Base-by-base conservation (phyloP, 441 rosid species). In the Adansonia grandidieri region DNA sequence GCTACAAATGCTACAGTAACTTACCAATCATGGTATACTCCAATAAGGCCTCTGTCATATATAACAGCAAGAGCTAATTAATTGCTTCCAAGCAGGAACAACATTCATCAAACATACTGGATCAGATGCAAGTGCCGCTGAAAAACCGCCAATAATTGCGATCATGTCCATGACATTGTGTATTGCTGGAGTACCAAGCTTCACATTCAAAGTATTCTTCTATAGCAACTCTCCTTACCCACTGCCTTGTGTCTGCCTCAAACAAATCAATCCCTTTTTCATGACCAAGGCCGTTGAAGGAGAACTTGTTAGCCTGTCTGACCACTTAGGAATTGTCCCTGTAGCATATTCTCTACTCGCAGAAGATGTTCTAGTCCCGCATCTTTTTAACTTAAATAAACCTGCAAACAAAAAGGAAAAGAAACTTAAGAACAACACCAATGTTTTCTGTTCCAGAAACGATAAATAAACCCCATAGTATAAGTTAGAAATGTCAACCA, bases 41-140 rank as follows among this genome's bases (percentile, higher is more conserved):
- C 99, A 77, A 92, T 84, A 71, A 96, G 91, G 83, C 98, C 98
- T 74, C 99, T 85, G 88, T 96, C 99, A 80, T 85, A 96, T 69
- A 96, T 85, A 57, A 94, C 89, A 77, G 80, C 90, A 51, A 96
- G 91, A 32, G 98, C 37, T 32, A 32, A 32, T 96, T 76, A 88
- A 84, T 57, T 91, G 91, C 84, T 91, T 94, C 65, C 89, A 86
- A 87, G 95, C 89, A 80, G 99, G 97, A 84, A 94, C 89, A 58
- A 91, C 95, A 88, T 94, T 96, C 98, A 94, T 92, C 81, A 93
- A 96, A 98, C 98, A 96, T 76, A 93, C 89, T 79, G 96, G 91
- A 77, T 94, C 97, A 79, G 93, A 86, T 64, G 77, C 65, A 68
- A 94, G 87, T 47, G 98, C 90, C 58, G 98, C 98, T 0, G 98